phyloP scores from a whole-genome alignment of 306 rosid species.

The Vicia sativa region DNA sequence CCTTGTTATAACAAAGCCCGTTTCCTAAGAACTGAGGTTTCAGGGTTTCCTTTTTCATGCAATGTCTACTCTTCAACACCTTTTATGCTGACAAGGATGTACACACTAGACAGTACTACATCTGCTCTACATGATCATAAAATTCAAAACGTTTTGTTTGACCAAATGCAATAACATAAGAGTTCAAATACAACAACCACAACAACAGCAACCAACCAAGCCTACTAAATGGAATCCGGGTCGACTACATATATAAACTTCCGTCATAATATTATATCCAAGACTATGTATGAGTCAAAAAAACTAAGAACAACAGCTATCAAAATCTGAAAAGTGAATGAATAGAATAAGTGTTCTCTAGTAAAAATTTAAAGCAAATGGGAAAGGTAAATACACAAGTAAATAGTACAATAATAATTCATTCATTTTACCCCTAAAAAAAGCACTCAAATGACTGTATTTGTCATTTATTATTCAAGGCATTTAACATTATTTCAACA shows the following conservation, averaged over 20 bases:
- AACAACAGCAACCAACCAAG: not conserved
- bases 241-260: too few relatives aligned
- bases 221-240: too few relatives aligned
- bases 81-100: slow-evolving; percentile 29
- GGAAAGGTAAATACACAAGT: not conserved
- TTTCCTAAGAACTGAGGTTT: slow-evolving; percentile 46
- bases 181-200: not conserved
- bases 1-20: slow-evolving; percentile 32
- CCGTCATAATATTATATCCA: too few relatives aligned
- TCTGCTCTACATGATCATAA: slow-evolving; percentile 31
- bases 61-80: slow-evolving; percentile 33
- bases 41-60: slow-evolving; percentile 44
- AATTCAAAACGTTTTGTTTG: slow-evolving; percentile 33
- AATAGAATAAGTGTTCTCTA: not conserved
- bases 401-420: not conserved
- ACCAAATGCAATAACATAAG: slow-evolving; percentile 23
- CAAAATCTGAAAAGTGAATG: slow-evolving; percentile 13
- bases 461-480: not conserved
- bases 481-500: slow-evolving; percentile 2
- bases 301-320: not conserved
- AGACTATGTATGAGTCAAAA: not conserved
- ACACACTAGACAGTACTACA: slow-evolving; percentile 24
- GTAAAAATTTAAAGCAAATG: slow-evolving; percentile 9
- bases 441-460: slow-evolving; percentile 4
- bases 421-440: not conserved